phyloP scores from a whole-genome alignment of 768 basidiomycete genomes.

The Suillus spraguei region DNA sequence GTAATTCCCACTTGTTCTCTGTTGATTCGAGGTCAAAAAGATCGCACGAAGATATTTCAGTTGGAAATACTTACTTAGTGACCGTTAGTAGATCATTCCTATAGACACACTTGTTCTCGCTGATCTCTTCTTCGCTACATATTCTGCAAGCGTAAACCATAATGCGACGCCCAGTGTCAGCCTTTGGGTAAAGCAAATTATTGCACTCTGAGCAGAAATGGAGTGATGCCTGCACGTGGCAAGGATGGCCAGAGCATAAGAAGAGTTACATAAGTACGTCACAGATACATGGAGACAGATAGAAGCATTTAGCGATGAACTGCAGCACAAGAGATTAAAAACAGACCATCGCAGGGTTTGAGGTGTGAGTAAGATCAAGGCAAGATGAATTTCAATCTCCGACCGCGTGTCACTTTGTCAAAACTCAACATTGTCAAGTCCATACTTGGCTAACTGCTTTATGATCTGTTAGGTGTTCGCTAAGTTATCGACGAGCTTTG shows the following conservation, averaged over 20 bases:
- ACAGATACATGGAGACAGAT: background rate
- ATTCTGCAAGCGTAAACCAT: slow-evolving; percentile 94
- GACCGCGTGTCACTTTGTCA: slow-evolving; percentile 8
- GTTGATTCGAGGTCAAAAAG: slow-evolving; percentile 15
- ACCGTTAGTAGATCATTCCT: slow-evolving; percentile 91
- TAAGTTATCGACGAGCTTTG: background rate
- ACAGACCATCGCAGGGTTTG: slow-evolving; percentile 28
- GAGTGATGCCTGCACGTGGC: slow-evolving; percentile 63
- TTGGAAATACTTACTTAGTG: slow-evolving; percentile 66
- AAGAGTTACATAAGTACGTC: background rate
- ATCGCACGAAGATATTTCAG: background rate
- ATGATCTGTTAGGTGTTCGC: slow-evolving; percentile 5
- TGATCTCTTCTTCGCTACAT: slow-evolving; percentile 83
- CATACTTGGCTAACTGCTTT: background rate
- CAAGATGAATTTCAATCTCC: slow-evolving; percentile 34
- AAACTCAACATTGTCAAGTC: background rate
- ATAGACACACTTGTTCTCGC: slow-evolving; percentile 89
- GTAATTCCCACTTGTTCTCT: slow-evolving; percentile 96
- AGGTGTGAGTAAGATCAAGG: background rate
- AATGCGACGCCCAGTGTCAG: slow-evolving; percentile 79
- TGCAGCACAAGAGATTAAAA: slow-evolving; percentile 8
- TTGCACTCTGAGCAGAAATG: slow-evolving; percentile 96
- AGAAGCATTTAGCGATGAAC: slow-evolving; percentile 18
- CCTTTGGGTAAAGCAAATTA: slow-evolving; percentile 92
- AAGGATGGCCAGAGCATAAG: background rate